Conservation (phyloP, 352 stramenopile genomes). For the Pythium brachiatum region DNA sequence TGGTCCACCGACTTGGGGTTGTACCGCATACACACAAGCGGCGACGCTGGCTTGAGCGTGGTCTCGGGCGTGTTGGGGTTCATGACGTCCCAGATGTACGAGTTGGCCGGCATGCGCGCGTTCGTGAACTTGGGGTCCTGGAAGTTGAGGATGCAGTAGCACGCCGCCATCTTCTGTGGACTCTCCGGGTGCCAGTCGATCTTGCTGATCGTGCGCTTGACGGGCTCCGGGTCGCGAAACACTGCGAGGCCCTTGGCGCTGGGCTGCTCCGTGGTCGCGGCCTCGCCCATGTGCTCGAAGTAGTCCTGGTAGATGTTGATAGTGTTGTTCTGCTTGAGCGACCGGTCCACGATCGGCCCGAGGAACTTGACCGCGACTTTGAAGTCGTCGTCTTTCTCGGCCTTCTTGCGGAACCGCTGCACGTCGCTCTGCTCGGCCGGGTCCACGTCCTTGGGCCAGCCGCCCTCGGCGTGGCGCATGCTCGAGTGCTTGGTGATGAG, state of each 20-base stretch:
- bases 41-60: constrained; percentile 87
- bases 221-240: constrained; percentile 93
- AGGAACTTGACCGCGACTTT: constrained; percentile 93
- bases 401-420: constrained; percentile 95
- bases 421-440: constrained; percentile 95
- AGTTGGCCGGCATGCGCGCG: constrained; percentile 73
- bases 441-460: constrained; percentile 98
- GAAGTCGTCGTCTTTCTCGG: constrained; percentile 97
- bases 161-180: constrained; percentile 95
- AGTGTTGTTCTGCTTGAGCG: constrained; percentile 98
- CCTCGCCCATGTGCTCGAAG: constrained; percentile 90
- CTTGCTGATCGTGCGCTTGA: constrained; percentile 93
- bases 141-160: constrained; percentile 95
- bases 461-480: constrained; percentile 95
- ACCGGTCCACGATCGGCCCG: constrained; percentile 89
- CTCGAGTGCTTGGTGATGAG: constrained; percentile 91
- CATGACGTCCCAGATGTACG: constrained; percentile 97
- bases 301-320: constrained; percentile 98
- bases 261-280: constrained; percentile 92
- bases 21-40: constrained; percentile 93
- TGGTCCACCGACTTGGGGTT: constrained; percentile 97
- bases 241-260: constrained; percentile 96
- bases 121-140: constrained; percentile 93
- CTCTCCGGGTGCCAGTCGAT: constrained; percentile 98
- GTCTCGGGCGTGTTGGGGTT: constrained; percentile 97